Evolutionary conservation across 768 basidiomycete species (phyloP), one percentile per base, ranked within the genome.

Genomic region (Lepiota brunneoincarnata): DNA sequence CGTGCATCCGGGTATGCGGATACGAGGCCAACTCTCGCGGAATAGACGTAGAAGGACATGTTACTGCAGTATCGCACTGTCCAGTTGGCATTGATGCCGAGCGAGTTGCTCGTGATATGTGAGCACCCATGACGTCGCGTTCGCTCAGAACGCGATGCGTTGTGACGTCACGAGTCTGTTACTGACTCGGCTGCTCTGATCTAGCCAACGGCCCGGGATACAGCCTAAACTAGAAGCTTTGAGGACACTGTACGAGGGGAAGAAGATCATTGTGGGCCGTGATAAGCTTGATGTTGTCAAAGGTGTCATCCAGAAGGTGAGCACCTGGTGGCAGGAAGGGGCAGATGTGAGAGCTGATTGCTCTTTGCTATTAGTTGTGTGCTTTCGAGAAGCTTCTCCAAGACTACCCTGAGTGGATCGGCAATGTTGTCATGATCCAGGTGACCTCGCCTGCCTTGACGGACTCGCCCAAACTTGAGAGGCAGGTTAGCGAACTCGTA

Each of bases 241-340:
- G 0, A 76, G 85, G 23, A 76, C 84, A 17, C 69, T 98, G 12
- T 99, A 99, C 68, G 87, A 92, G 59, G 92, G 91, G 58, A 98
- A 98, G 81, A 98, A 98, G 79, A 98, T 99, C 64, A 94, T 99
- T 53, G 91, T 98, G 11, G 96, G 93, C 15, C 80, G 96, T 6
- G 96, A 99, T 71, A 99, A 99, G 75, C 80, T 98, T 38, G 96
- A 98, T 64, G 91, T 94, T n/a, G 94, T 97, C 63, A 98, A 98
- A 74, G 96, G 96, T 40, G 91, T 99, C 20, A 73, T 98, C 59
- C 95, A 98, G 73, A 99, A 99, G 83, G 89, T 86, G 37, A 12
- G 63, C 3, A 40, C 42, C n/a, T 24, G 10, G 24, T 31, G 40
- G 10, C 51, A 3, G 40, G 38, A 28, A 6, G 45, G 18, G 14